Conservation (phyloP, 2,329 filamentous ascomycete genomes). For the Neofusicoccum sp. region DNA sequence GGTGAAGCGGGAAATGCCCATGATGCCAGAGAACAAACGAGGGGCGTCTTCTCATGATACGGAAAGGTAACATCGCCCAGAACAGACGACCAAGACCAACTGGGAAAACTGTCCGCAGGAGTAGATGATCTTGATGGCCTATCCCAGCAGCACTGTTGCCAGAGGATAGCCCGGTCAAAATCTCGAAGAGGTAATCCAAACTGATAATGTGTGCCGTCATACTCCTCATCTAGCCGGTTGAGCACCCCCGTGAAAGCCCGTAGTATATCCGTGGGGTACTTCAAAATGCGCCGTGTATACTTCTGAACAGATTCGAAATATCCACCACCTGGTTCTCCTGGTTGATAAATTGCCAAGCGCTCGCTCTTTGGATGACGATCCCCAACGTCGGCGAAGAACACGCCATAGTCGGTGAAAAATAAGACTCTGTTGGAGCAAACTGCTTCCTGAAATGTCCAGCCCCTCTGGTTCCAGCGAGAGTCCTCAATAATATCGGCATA, state of each 20-base stretch:
- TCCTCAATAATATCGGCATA: too few species aligned
- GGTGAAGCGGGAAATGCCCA: too few species aligned
- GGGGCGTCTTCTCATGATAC: too few species aligned
- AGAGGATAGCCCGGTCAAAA: not conserved
- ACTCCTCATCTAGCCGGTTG: not conserved
- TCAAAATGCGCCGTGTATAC: not conserved
- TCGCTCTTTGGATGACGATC: not conserved
- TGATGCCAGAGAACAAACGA: too few species aligned
- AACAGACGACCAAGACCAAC: not conserved
- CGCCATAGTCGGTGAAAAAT: constrained; percentile 9
- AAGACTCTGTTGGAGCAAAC: constrained; percentile 17
- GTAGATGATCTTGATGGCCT: not conserved
- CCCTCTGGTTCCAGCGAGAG: constrained; percentile 13
- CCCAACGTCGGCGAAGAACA: not conserved
- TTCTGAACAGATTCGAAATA: not conserved
- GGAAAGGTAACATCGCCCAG: not conserved
- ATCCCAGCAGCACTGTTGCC: not conserved
- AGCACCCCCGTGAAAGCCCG: not conserved
- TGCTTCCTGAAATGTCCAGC: constrained; percentile 20
- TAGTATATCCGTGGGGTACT: not conserved
- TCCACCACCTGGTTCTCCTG: not conserved
- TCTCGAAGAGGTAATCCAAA: not conserved
- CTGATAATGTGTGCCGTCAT: not conserved
- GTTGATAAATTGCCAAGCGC: not conserved
- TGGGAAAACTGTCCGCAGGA: not conserved